Conservation (phyloP, 768 basidiomycete species). For the Leccinum variicolor region DNA sequence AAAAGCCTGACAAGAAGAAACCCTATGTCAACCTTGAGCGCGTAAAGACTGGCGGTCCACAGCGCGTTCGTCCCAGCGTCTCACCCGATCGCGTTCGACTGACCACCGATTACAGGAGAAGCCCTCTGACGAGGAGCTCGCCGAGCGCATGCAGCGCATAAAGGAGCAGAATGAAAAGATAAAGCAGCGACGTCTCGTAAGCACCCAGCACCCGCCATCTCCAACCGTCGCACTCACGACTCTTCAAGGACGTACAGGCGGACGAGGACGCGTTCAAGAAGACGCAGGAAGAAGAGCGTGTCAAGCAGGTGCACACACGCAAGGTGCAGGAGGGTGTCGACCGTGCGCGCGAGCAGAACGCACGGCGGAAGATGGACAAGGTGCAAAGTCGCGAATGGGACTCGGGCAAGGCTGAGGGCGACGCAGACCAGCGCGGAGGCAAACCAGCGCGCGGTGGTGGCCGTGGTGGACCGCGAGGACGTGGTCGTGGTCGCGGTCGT, state of each 20-base stretch:
- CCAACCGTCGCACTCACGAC: neutral
- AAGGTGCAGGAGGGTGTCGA: constrained; percentile 70
- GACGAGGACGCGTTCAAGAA: constrained; percentile 78
- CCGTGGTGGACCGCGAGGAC: constrained; percentile 33
- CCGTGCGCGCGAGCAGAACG: constrained; percentile 72
- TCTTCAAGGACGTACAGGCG: constrained; percentile 66
- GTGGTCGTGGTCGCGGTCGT: constrained; percentile 35
- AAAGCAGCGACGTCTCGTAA: constrained; percentile 61
- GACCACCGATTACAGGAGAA: constrained; percentile 52
- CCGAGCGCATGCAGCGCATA: constrained; percentile 66
- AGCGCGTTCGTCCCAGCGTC: constrained; percentile 46
- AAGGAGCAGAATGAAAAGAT: constrained; percentile 75
- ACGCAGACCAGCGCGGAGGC: constrained; percentile 20
- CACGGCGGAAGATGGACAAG: constrained; percentile 79
- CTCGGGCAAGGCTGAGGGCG: constrained; percentile 40
- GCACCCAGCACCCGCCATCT: constrained; percentile 16
- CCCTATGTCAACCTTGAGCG: constrained; percentile 82
- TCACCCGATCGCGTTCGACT: constrained; percentile 3
- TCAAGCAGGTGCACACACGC: constrained; percentile 51
- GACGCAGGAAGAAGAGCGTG: constrained; percentile 62
- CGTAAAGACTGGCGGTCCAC: constrained; percentile 76
- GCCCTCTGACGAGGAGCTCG: constrained; percentile 61
- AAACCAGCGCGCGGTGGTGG: constrained; percentile 30
- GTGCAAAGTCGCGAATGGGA: constrained; percentile 81
- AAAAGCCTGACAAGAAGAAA: constrained; percentile 52